Base-by-base conservation (phyloP, 441 rosid genomes). In the Jatropha podagrica region DNA sequence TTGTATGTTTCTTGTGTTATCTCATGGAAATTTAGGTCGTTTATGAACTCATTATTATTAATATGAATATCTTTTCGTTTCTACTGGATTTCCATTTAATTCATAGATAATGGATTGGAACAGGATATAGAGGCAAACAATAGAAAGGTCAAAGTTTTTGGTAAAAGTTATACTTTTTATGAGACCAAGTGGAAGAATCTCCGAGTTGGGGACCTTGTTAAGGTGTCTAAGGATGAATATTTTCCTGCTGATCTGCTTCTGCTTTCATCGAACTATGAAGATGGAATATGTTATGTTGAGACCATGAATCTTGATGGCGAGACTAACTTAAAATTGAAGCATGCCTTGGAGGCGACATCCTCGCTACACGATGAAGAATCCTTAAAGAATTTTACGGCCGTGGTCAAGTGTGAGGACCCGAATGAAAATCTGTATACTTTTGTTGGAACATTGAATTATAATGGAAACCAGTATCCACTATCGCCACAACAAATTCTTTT, bases 231-330 rank as follows among this genome's bases (percentile, higher is more conserved):
- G 85, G 95, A 92, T 73, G 93, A 92, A 63, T 93, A 88, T 69
- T 93, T 93, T 81, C 99, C 99, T 17, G 95, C 97, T 65, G 98
- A 96, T 82, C 83, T 96, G 80, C 91, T 96, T 81, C 81, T 96
- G 23, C 86, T 96, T 67, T 96, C 99, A 15, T 96, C 98, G 61
- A 88, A 80, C 86, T 81, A 84, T 46, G 97, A 90, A 44, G 98
- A 93, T 74, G 99, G 91, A 17, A 78, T 92, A 61, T 93, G 98
- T 80, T 93, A 96, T 79, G 98, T 96, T n/a, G 99, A 96, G 78
- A 96, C 99, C 49, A 91, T 81, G 94, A 96, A 93, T 77, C 98
- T 96, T 60, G 99, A 96, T 74, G 99, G 99, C 27, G 99, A 96
- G 87, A 96, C 97, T 71, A 92, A 92, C 78, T 67, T 96, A 82